phyloP scores from a whole-genome alignment of 306 rosid species.

The Malus sylvestris region DNA sequence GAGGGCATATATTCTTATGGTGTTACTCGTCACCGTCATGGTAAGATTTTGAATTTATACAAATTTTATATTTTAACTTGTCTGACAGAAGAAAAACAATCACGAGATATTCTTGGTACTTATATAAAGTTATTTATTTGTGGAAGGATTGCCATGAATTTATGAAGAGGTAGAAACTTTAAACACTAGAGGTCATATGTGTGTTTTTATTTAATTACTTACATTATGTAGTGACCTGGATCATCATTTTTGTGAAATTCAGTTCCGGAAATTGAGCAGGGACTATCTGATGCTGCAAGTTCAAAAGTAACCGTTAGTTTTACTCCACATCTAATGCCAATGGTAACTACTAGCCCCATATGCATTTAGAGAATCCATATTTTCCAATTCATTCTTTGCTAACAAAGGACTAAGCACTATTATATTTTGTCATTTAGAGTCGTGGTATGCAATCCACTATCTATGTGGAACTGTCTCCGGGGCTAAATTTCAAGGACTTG shows the following conservation, averaged over 20 bases:
- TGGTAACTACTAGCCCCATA: slow-evolving; percentile 40
- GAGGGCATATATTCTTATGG: slow-evolving; percentile 90
- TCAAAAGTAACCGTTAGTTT: slow-evolving; percentile 78
- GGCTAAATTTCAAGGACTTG: slow-evolving; percentile 60
- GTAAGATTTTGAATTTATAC: slow-evolving; percentile 29
- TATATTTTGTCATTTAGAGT: slow-evolving; percentile 35
- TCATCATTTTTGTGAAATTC: slow-evolving; percentile 30
- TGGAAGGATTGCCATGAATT: background rate
- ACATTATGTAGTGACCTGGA: slow-evolving; percentile 5
- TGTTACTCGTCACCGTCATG: slow-evolving; percentile 89
- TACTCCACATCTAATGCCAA: slow-evolving; percentile 91
- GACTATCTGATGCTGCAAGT: slow-evolving; percentile 69
- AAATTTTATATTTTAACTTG: background rate
- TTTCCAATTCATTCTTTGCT: slow-evolving; percentile 4
- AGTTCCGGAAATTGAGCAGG: slow-evolving; percentile 96
- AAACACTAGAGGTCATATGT: background rate
- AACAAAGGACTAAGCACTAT: background rate
- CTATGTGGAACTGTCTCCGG: slow-evolving; percentile 84
- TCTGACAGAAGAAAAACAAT: background rate
- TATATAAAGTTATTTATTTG: background rate
- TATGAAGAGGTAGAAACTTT: background rate
- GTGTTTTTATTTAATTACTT: background rate
- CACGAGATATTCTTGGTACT: background rate
- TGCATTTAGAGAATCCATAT: background rate
- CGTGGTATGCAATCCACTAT: slow-evolving; percentile 98